Conservation (phyloP, 768 basidiomycete species). For the Leccinellum albellum region DNA sequence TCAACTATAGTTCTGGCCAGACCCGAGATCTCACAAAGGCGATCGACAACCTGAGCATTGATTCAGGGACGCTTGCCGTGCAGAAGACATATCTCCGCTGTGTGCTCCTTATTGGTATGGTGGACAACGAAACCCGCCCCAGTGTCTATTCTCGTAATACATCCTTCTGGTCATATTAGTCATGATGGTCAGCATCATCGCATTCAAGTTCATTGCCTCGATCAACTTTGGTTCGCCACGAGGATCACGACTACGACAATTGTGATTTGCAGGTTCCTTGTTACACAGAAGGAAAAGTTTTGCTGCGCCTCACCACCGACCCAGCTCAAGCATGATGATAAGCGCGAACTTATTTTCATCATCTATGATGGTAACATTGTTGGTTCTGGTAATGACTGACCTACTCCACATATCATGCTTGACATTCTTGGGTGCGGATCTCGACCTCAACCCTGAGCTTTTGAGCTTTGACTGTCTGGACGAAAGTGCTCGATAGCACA, state of each 20-base stretch:
- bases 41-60: conserved; percentile 59
- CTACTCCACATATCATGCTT: no score
- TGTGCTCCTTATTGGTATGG: background rate
- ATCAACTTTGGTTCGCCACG: background rate
- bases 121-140: background rate
- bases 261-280: background rate
- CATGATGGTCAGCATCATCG: background rate
- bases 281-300: no score
- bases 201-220: background rate
- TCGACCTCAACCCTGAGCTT: no score
- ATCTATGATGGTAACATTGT: no score
- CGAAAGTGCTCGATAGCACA: no score
- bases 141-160: background rate
- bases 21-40: conserved; percentile 82
- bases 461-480: no score
- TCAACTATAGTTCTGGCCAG: conserved; percentile 64
- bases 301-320: no score
- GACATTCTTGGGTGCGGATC: no score
- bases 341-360: no score
- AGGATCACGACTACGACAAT: background rate
- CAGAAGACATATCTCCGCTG: conserved; percentile 43
- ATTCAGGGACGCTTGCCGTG: conserved; percentile 50
- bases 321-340: no score
- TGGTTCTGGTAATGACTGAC: no score
- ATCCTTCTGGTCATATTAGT: background rate